Percentiles rank a stretch among this genome's conserved stretches.
Conservation (phyloP, 306 rosid genomes). For the Crataegus laevigata region DNA sequence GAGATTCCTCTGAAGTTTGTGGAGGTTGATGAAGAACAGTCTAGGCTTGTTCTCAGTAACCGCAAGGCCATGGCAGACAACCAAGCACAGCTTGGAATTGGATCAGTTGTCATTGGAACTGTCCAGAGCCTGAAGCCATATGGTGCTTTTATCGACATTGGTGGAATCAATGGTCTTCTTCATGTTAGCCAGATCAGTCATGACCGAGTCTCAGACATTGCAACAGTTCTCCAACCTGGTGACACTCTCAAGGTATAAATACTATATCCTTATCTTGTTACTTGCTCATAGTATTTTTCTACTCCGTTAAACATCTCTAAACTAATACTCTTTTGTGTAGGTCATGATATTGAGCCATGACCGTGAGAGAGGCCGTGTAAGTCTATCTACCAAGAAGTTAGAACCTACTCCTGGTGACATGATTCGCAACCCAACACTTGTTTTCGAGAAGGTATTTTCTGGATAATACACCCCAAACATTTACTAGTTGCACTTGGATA, state of each 20-base stretch:
- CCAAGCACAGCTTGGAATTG: conserved; percentile 96
- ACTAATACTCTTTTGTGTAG: conserved; percentile 35
- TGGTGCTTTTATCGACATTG: conserved; percentile 94
- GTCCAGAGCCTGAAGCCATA: conserved; percentile 95
- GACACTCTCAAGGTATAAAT: conserved; percentile 75
- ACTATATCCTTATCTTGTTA: neutral
- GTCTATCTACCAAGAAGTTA: conserved; percentile 93
- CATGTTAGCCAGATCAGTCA: conserved; percentile 99
- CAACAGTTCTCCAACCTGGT: conserved; percentile 89
- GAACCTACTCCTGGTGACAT: conserved; percentile 98
- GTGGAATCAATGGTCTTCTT: conserved; percentile 97
- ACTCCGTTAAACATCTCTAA: conserved; percentile 4
- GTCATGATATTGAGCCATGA: conserved; percentile 98
- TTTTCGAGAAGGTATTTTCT: conserved; percentile 82
- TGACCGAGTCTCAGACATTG: conserved; percentile 83
- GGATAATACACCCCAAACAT: conserved; percentile 9
- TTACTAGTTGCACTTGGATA: neutral
- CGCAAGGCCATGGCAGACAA: conserved; percentile 94
- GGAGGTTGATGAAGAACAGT: conserved; percentile 91
- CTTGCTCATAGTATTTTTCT: conserved; percentile 5
- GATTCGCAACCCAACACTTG: conserved; percentile 94
- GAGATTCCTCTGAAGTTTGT: conserved; percentile 93
- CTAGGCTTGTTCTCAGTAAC: conserved; percentile 89
- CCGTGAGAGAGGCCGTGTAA: conserved; percentile 85
- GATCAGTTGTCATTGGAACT: conserved; percentile 84